phyloP scores from a whole-genome alignment of 179 eudicot genomes.

The Beta corolliflora region DNA sequence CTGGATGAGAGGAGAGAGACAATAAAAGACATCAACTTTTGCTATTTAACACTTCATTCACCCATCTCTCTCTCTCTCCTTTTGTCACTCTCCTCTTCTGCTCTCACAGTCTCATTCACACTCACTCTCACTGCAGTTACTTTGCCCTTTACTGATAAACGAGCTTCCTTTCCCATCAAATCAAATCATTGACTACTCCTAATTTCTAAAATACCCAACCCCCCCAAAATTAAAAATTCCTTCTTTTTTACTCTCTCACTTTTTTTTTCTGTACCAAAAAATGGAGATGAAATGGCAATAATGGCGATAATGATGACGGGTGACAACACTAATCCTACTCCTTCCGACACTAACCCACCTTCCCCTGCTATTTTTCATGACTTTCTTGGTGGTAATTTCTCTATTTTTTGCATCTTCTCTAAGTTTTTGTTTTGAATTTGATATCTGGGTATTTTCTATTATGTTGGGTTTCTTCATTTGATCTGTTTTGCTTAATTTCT shows the following conservation, averaged over 20 bases:
- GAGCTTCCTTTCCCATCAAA: too few relatives aligned
- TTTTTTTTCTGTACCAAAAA: background rate
- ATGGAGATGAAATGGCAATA: background rate
- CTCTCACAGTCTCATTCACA: too few relatives aligned
- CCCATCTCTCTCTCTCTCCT: too few relatives aligned
- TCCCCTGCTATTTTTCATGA: slow-evolving; percentile 53
- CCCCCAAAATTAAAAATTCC: background rate
- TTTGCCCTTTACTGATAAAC: too few relatives aligned
- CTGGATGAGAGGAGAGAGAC: too few relatives aligned
- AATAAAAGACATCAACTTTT: too few relatives aligned
- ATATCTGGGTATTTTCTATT: slow-evolving; percentile 23
- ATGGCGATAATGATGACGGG: slow-evolving; percentile 13
- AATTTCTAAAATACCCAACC: too few relatives aligned
- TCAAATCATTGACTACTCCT: too few relatives aligned
- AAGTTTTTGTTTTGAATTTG: slow-evolving; percentile 36
- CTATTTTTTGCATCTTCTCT: slow-evolving; percentile 25
- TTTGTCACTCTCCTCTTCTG: too few relatives aligned
- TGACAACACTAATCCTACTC: slow-evolving; percentile 19
- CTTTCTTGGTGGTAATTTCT: slow-evolving; percentile 46
- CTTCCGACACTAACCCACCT: slow-evolving; percentile 8
- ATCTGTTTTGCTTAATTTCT: background rate
- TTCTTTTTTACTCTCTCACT: too few relatives aligned
- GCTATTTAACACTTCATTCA: too few relatives aligned
- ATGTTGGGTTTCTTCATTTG: slow-evolving; percentile 6
- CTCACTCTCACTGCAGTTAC: too few relatives aligned